Conservation (phyloP, 495 filamentous ascomycete genomes). For the Evernia prunastri region DNA sequence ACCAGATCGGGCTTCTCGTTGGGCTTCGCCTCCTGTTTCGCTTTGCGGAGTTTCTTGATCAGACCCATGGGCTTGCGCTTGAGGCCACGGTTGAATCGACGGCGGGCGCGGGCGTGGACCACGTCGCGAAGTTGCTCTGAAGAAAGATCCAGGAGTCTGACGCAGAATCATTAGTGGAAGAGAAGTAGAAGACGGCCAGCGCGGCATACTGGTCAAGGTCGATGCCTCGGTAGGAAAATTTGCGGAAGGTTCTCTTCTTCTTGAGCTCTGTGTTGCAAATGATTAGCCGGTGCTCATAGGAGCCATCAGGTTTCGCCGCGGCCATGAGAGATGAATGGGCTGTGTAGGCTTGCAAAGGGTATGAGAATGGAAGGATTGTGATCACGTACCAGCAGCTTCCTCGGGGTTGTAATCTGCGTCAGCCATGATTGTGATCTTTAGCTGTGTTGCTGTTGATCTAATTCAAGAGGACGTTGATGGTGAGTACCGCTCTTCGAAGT, state of each 20-base stretch:
- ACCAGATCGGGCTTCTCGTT: conserved; percentile 99
- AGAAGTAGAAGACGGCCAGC: conserved; percentile 37
- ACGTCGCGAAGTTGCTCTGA: conserved; percentile 98
- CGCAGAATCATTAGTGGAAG: conserved; percentile 23
- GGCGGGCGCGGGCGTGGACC: conserved; percentile 95
- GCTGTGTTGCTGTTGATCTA: conserved; percentile 16
- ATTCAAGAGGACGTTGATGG: background rate
- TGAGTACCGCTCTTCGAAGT: conserved; percentile 1
- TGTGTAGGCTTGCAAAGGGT: background rate
- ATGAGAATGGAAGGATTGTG: background rate
- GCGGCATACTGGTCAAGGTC: conserved; percentile 91
- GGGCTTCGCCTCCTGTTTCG: conserved; percentile 98
- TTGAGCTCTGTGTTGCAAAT: conserved; percentile 65
- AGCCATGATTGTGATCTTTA: conserved; percentile 71
- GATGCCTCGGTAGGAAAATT: conserved; percentile 99
- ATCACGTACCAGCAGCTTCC: conserved; percentile 78
- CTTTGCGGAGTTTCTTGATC: conserved; percentile 99
- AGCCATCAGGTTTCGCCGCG: background rate
- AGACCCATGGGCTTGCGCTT: conserved; percentile 99
- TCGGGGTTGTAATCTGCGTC: conserved; percentile 89
- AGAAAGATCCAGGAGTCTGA: conserved; percentile 91
- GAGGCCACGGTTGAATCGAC: conserved; percentile 97
- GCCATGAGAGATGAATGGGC: background rate
- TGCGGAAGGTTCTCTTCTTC: conserved; percentile 98
- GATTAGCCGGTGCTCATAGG: background rate